Percentiles rank a stretch among this genome's conserved stretches.
Conservation (phyloP, 495 filamentous ascomycete species). For the Neurospora sp. region DNA sequence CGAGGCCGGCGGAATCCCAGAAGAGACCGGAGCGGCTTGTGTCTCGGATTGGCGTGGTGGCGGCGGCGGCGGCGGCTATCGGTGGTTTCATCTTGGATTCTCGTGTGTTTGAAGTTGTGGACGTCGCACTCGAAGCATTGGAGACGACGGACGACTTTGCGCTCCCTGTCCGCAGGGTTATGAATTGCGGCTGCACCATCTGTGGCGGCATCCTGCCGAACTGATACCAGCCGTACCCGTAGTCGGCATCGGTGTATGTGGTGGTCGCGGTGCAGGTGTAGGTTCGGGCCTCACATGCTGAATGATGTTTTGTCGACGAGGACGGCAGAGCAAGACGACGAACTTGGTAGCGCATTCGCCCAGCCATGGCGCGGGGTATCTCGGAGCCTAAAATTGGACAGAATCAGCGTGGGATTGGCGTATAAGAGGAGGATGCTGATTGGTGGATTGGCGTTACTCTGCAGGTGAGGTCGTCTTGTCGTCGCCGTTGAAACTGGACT, state of each 20-base stretch:
- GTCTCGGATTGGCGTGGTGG: constrained; percentile 8
- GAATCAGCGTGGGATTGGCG: neutral
- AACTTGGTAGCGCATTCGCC: neutral
- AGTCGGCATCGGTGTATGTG: neutral
- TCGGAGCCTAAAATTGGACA: neutral
- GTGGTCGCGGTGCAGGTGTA: neutral
- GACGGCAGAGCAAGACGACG: neutral
- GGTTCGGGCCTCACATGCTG: neutral
- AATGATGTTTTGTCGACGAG: neutral
- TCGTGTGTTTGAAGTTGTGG: neutral
- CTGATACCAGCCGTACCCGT: neutral
- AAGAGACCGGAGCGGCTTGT: constrained; percentile 16
- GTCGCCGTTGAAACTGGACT: neutral
- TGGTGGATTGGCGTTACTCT: neutral
- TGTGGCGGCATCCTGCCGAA: neutral
- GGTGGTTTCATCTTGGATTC: too few species aligned
- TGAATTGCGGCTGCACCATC: neutral
- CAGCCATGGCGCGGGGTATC: neutral
- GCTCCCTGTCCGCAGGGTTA: neutral
- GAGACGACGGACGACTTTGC: neutral
- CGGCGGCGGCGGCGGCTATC: neutral
- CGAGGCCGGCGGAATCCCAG: constrained; percentile 18
- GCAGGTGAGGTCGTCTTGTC: neutral
- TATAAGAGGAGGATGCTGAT: neutral
- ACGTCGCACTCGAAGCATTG: neutral